Base-by-base conservation (phyloP, 345 rosid genomes). In the Syzygium aqueum region DNA sequence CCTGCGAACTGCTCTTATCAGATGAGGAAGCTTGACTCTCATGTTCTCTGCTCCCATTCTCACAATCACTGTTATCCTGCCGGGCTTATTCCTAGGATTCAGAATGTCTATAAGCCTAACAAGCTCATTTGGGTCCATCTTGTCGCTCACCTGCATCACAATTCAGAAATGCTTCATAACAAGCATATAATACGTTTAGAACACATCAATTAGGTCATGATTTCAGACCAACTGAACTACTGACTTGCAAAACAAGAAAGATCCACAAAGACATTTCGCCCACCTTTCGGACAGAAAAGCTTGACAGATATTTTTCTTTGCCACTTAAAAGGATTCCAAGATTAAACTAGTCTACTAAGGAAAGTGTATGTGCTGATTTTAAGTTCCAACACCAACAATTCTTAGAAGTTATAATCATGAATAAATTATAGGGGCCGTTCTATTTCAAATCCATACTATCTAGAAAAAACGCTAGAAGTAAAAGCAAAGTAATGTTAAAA, bases 1-100 rank as follows among this genome's bases (percentile, higher is more conserved):
- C 59, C 87, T 43, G 49, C 93, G 89, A 37, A 90, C 90, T 16
- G 88, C 91, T 86, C 91, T 90, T 86, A 90, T 90, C 80, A 91
- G 85, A 87, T 89, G 90, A 51, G 90, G 89, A 89, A 90, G 89
- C 90, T 90, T 91, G 52, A 90, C 90, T 85, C 90, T 87, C 89
- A 91, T 78, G 87, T 88, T 90, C 85, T 91, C 90, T 6, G 91
- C 91, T 49, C 93, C 93, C 93, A 91, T 91, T 61, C 93, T 88
- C 86, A 87, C 88, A 46, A 91, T 91, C 50, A 91, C 89, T 52
- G 93, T 90, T 90, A 90, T 86, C 84, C 91, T 88, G 9, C 93
- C 93, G 3, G 93, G 90, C 84, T 88, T 90, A 87, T 91, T 91
- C 84, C 16, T 85, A 40, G 91, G 93, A 84, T 91, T 91, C 67